A percentile compares a stretch with the other conserved stretches of the same genome.
These are phyloP conservation scores for Aquilaria malaccensis DNA, from an alignment of 345 rosid species.

Conservation along the genomic window DNA sequence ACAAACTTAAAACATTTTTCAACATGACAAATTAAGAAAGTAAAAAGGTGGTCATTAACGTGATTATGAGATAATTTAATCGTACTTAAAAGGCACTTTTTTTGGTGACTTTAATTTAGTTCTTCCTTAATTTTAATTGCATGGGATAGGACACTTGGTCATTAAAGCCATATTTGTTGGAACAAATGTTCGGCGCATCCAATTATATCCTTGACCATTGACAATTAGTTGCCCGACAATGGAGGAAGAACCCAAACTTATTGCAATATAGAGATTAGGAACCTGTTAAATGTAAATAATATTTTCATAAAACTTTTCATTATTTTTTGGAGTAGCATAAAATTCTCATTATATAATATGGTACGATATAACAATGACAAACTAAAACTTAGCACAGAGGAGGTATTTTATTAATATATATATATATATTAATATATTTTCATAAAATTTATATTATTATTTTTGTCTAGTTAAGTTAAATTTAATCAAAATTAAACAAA, in stretches of 20 bases:
- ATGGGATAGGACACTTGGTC: constrained; percentile 17
- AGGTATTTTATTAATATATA: no score
- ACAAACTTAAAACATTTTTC: no score
- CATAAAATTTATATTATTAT: no score
- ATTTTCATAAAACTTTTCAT: no score
- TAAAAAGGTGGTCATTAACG: no score
- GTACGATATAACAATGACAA: neutral
- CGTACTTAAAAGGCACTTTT: neutral
- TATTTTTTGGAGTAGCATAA: no score
- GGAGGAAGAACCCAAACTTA: constrained; percentile 26
- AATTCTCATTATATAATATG: no score
- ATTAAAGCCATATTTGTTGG: constrained; percentile 31
- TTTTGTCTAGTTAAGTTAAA: no score
- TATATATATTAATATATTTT: no score
- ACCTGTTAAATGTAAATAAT: neutral
- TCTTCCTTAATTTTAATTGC: neutral
- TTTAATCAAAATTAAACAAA: no score
- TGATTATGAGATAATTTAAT: no score
- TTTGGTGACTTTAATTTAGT: neutral
- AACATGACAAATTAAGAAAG: no score
- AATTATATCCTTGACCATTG: constrained; percentile 36
- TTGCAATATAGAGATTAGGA: constrained; percentile 7
- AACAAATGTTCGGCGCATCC: constrained; percentile 22
- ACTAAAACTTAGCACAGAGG: constrained; percentile 12
- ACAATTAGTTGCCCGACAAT: constrained; percentile 24